Evolutionary conservation across 257 asterid species (phyloP).

Genomic region (Eustoma russellianum): DNA sequence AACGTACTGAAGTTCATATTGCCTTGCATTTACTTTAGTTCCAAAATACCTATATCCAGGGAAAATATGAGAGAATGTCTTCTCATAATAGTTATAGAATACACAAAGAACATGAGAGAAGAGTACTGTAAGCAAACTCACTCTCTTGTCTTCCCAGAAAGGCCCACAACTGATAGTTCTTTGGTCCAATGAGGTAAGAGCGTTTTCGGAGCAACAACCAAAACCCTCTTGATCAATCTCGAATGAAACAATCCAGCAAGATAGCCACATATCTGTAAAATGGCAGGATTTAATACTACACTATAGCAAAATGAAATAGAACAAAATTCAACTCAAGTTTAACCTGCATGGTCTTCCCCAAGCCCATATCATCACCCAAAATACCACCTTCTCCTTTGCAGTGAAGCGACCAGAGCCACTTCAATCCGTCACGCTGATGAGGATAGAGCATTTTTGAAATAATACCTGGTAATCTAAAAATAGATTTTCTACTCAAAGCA

Average conservation of each 20-base stretch:
- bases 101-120: slow-evolving; percentile 4
- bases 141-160: slow-evolving; percentile 69
- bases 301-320: no score
- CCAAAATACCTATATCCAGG: slow-evolving; percentile 60
- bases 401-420: slow-evolving; percentile 98
- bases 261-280: slow-evolving; percentile 69
- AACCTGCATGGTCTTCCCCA: slow-evolving; percentile 99
- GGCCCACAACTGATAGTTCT: slow-evolving; percentile 81
- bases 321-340: slow-evolving; percentile 1
- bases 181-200: slow-evolving; percentile 81
- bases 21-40: slow-evolving; percentile 51
- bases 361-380: slow-evolving; percentile 96
- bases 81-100: not conserved
- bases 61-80: slow-evolving; percentile 5
- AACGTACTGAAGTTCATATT: slow-evolving; percentile 82
- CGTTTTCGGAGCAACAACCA: slow-evolving; percentile 92
- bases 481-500: slow-evolving; percentile 41
- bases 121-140: slow-evolving; percentile 28
- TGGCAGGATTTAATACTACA: not conserved
- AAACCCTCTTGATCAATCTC: slow-evolving; percentile 55
- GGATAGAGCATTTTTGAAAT: slow-evolving; percentile 73
- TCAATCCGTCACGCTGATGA: slow-evolving; percentile 88
- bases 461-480: slow-evolving; percentile 48
- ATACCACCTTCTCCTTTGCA: slow-evolving; percentile 86
- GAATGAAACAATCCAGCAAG: slow-evolving; percentile 75